Base-by-base conservation (phyloP, 2,329 filamentous ascomycete species). In the Huntiella abstrusa region DNA sequence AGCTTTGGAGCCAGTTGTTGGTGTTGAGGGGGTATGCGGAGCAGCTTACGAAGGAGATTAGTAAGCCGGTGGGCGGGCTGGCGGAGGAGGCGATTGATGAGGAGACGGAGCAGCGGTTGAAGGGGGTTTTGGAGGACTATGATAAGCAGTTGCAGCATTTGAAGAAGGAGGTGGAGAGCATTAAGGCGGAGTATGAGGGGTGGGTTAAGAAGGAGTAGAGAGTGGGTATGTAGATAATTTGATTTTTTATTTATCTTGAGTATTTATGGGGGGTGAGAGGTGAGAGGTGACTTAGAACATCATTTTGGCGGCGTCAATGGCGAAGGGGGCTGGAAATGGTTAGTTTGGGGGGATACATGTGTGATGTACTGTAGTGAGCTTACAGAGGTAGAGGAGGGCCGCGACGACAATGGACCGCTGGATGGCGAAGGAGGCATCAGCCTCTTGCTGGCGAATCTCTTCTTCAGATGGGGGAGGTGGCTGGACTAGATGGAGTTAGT, bases 1-100 rank as follows among this genome's bases (percentile, higher is more conserved):
- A 91, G 64, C 75, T 91, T 39, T 91, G 83, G 83, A 85, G 83
- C 52, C 68, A 83, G 40, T 73, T 91, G 63, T 79, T 86, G 42
- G 73, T 80, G 34, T 65, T 91, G 41, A 69, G 81, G 52, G 80
- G 82, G 51, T 75, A 84, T 53, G 79, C 81, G 16, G 74, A 79
- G 53, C 71, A 76, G 55, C 61, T 92, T 54, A 79, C 80, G 56
- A 75, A 73, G 54, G 83, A 91, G 64, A 69, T 84, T 49, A 81
- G 80, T 58, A 78, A 76, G 62, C 66, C 78, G 46, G 73, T 75
- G 2, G 63, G 67, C 19, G 41, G 12, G n/a, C 64, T 68, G 45
- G 68, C 72, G 35, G 64, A 66, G 12, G 70, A 73, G 33, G 67
- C 70, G 1, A 61, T 87, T 48, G 75, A 79, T 40, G 77, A 82